Evolutionary conservation across 2,329 filamentous ascomycete species (phyloP), one percentile per base, ranked within the genome.

Genomic region (Coleophoma eucalyptorum): DNA sequence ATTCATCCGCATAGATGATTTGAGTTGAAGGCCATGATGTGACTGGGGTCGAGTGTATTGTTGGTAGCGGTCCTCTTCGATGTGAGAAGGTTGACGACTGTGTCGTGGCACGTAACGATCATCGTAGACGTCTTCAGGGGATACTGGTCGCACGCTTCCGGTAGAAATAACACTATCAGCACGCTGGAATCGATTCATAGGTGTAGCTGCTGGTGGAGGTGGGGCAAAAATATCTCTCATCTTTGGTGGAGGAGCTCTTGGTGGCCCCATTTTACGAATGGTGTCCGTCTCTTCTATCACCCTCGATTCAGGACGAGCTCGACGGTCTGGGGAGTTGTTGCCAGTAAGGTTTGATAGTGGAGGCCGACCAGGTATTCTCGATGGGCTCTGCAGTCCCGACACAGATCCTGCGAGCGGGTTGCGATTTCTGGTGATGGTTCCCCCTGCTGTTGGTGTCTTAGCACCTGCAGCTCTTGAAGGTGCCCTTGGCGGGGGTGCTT

Each of bases 41-140:
- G 49, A 51, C 13, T 51, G 43, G 42, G 49, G 21, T 5, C 49
- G 64, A 46, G 66, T 65, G 12, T 38, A 38, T 38, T 44, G 18
- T 44, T 44, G 42, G 20, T 44, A 44, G 7, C 42, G 42, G 26
- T 26, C 26, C 5, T 44, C 42, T 11, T 76, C 73, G 53, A 73
- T 65, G 34, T 68, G 67, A 4, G 69, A 69, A 43, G 59, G 62
- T 33, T 61, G 68, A 21, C 53, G 66, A 59, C 10, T 57, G 53
- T 42, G 63, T 55, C 56, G 69, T 44, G 63, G 64, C 2, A 8
- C 26, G 44, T 72, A 57, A 21, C 75, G 72, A 62, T 93, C 90
- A 60, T 93, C 86, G 62, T 96, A 97, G 0, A 90, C 86, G 61
- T 97, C 93, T 62, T 97, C 93, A 0, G 89, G 89, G 55, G 83